A percentile compares a stretch with the other conserved stretches of the same genome.
Conservation (phyloP, 140 eudicot species). For the Cichorium intybus region DNA sequence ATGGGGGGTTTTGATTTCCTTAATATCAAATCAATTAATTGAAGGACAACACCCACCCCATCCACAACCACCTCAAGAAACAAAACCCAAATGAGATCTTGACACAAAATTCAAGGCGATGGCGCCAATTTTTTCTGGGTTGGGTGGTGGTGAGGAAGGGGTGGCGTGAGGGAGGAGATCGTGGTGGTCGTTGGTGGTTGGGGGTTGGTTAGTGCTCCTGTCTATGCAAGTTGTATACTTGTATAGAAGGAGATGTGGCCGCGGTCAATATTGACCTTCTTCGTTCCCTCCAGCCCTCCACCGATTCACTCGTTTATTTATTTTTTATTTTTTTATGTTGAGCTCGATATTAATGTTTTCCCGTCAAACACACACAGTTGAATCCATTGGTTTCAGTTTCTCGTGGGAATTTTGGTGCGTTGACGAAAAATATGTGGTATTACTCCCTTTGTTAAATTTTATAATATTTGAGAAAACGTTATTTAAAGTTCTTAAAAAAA, state of each 20-base stretch:
- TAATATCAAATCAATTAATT: background rate
- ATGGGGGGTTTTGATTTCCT: background rate
- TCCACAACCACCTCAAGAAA: constrained; percentile 18
- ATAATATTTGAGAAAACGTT: background rate
- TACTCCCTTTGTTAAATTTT: background rate
- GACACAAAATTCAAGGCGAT: constrained; percentile 10
- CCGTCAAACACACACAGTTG: background rate
- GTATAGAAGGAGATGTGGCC: constrained; percentile 21
- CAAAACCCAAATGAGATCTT: constrained; percentile 31
- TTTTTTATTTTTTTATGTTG: background rate
- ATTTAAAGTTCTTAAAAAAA: no score
- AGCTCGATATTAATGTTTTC: background rate
- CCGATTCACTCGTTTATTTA: constrained; percentile 10
- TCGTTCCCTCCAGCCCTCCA: constrained; percentile 20
- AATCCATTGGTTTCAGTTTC: background rate
- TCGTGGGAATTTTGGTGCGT: background rate
- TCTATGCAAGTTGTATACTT: constrained; percentile 9
- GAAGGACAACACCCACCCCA: constrained; percentile 9
- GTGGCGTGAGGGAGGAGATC: constrained; percentile 6
- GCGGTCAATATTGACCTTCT: constrained; percentile 31
- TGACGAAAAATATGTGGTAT: background rate
- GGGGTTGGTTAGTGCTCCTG: constrained; percentile 4
- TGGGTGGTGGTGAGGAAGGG: background rate
- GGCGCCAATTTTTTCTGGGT: background rate
- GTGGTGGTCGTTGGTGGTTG: constrained; percentile 20